A percentile compares a stretch with the other conserved stretches of the same genome.
These are phyloP conservation scores for Eucalyptus marginata DNA, from an alignment of 345 rosid genomes.

Conservation along the genomic window DNA sequence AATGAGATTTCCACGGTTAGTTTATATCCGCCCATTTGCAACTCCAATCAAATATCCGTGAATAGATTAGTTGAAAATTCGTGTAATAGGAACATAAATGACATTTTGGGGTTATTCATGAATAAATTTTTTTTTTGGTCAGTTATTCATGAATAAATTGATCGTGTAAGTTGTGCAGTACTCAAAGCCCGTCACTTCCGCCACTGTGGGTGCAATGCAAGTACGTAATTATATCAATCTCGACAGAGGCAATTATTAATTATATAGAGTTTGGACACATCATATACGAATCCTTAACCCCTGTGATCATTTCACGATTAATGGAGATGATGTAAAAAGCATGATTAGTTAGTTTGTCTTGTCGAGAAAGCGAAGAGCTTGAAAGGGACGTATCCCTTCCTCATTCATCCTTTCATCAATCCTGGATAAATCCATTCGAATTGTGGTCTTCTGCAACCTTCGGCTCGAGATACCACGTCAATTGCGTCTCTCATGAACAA, in stretches of 20 bases:
- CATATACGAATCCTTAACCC: not conserved
- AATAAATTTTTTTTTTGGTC: no score
- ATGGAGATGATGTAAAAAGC: not conserved
- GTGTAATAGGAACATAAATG: not conserved
- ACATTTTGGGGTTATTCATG: not conserved
- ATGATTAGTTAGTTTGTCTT: not conserved
- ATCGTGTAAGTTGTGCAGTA: not conserved
- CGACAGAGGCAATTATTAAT: not conserved
- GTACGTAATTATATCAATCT: not conserved
- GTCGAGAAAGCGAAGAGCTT: not conserved
- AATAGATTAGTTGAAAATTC: not conserved
- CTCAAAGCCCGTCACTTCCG: not conserved
- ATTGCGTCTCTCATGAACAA: not conserved
- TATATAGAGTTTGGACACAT: not conserved
- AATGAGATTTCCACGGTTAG: no score
- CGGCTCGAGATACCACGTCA: not conserved
- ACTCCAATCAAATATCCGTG: not conserved
- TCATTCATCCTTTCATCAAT: not conserved
- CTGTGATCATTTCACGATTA: not conserved
- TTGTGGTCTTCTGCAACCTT: not conserved
- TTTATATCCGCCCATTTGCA: not conserved
- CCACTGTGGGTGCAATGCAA: not conserved
- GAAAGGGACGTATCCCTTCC: not conserved
- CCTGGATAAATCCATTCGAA: not conserved
- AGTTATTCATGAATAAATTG: not conserved